Percentiles rank a stretch among this genome's conserved stretches.
Evolutionary conservation across 2,329 filamentous ascomycete genomes (phyloP).

Genomic region (Fusarium denticulatum): DNA sequence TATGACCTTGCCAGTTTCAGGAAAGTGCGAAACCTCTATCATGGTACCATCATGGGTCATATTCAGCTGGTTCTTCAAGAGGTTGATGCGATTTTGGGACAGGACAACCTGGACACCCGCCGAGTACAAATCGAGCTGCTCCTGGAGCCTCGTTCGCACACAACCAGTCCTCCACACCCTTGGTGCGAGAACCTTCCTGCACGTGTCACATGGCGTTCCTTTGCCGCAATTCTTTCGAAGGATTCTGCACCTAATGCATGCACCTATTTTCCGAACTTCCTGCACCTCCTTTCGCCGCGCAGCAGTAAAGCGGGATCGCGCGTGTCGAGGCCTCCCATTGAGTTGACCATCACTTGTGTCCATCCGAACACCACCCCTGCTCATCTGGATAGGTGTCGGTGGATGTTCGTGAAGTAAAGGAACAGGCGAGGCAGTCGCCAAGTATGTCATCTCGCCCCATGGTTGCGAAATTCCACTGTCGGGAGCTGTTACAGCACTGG

Average conservation of each 20-base stretch:
- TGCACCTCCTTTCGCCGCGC: conserved; percentile 71
- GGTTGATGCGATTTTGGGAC: conserved; percentile 67
- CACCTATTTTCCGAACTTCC: conserved; percentile 71
- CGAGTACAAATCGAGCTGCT: conserved; percentile 71
- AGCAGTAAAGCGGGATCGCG: conserved; percentile 66
- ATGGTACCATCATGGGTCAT: conserved; percentile 60
- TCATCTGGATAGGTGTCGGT: conserved; percentile 47
- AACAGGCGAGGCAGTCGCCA: conserved; percentile 50
- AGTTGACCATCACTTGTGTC: conserved; percentile 55
- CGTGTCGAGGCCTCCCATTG: conserved; percentile 62
- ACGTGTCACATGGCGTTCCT: conserved; percentile 70
- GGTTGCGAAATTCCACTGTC: conserved; percentile 51
- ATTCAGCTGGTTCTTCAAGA: conserved; percentile 60
- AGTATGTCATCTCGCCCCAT: conserved; percentile 65
- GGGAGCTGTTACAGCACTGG: conserved; percentile 36
- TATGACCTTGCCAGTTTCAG: conserved; percentile 58
- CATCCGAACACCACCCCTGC: conserved; percentile 63
- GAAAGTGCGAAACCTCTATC: conserved; percentile 70
- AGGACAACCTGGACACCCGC: conserved; percentile 71
- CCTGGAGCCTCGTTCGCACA: conserved; percentile 69
- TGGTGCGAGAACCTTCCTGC: conserved; percentile 69
- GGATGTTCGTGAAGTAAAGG: conserved; percentile 46
- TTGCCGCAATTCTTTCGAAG: conserved; percentile 74
- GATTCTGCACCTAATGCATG: conserved; percentile 73
- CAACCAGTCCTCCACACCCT: conserved; percentile 73